These are phyloP conservation scores for Suillus variegatus DNA, from an alignment of 768 basidiomycete species.

Conservation along the genomic window DNA sequence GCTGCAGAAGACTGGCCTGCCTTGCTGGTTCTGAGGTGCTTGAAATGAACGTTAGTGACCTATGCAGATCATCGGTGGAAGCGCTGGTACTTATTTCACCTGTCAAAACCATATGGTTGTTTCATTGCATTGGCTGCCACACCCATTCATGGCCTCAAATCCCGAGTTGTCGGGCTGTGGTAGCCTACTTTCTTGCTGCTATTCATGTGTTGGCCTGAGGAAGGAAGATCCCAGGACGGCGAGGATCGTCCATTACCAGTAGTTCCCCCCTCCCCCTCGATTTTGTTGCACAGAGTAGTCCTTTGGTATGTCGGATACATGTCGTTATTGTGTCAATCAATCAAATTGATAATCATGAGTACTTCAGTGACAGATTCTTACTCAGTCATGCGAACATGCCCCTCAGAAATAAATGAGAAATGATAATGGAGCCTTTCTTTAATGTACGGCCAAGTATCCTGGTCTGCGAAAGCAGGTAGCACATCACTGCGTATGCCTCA, in stretches of 20 bases:
- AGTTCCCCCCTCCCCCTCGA: too few species aligned
- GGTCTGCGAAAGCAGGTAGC: conserved; percentile 6
- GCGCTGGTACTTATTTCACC: neutral
- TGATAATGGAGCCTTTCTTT: neutral
- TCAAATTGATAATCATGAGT: too few species aligned
- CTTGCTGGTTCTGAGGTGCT: neutral
- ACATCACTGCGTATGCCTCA: conserved; percentile 4
- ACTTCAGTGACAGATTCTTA: too few species aligned
- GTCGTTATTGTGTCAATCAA: too few species aligned
- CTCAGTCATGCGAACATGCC: neutral
- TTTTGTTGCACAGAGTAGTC: too few species aligned
- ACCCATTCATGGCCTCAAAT: neutral
- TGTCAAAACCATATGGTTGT: neutral
- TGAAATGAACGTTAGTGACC: too few species aligned
- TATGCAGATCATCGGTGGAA: neutral
- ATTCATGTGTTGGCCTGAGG: too few species aligned
- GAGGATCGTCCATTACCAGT: too few species aligned
- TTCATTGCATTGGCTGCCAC: neutral
- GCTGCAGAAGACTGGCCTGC: neutral
- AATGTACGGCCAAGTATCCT: conserved; percentile 7
- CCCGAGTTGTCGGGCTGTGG: neutral
- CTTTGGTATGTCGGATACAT: too few species aligned
- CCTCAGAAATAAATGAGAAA: neutral
- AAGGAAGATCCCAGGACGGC: too few species aligned
- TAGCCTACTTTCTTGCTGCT: too few species aligned